A percentile compares a stretch with the other conserved stretches of the same genome.
These are phyloP conservation scores for Barnettozyma californica DNA, from an alignment of 805 yeast genomes.

Conservation along the genomic window DNA sequence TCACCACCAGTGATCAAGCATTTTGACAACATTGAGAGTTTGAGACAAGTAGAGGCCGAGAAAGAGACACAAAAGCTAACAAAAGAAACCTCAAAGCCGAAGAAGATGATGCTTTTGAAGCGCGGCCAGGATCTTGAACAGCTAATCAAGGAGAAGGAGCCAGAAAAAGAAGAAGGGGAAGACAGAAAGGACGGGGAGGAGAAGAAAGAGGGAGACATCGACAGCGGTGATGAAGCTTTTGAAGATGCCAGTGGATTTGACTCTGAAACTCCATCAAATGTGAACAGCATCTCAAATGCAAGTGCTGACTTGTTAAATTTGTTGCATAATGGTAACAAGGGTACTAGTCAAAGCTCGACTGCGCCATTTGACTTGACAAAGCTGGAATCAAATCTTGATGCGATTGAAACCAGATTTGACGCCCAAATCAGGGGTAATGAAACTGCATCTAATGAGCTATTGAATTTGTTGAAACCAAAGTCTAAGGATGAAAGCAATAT, in stretches of 20 bases:
- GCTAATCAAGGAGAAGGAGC: slow-evolving; percentile 6
- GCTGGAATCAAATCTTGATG: slow-evolving; percentile 4
- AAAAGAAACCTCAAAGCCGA: slow-evolving; percentile 19
- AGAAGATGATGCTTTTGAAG: slow-evolving; percentile 31
- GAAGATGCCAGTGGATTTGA: neutral
- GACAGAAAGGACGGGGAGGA: no score
- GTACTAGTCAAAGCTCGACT: neutral
- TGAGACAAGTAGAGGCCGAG: neutral
- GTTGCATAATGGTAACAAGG: slow-evolving; percentile 1
- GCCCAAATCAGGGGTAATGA: neutral
- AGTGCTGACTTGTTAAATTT: slow-evolving; percentile 5
- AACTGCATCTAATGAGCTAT: slow-evolving; percentile 3
- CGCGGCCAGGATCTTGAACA: slow-evolving; percentile 31
- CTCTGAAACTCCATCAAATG: slow-evolving; percentile 2
- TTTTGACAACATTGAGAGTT: neutral
- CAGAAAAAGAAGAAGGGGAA: neutral
- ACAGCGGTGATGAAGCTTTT: slow-evolving; percentile 12
- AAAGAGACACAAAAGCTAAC: slow-evolving; percentile 12
- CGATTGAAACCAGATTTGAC: slow-evolving; percentile 4
- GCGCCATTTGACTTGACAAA: neutral
- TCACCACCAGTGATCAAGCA: slow-evolving; percentile 6
- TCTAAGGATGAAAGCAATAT: neutral
- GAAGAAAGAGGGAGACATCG: slow-evolving; percentile 5
- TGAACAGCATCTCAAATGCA: neutral
- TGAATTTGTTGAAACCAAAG: slow-evolving; percentile 1